These are phyloP conservation scores for Ambrosia artemisiifolia DNA, from an alignment of 129 eudicot genomes.

Conservation along the genomic window DNA sequence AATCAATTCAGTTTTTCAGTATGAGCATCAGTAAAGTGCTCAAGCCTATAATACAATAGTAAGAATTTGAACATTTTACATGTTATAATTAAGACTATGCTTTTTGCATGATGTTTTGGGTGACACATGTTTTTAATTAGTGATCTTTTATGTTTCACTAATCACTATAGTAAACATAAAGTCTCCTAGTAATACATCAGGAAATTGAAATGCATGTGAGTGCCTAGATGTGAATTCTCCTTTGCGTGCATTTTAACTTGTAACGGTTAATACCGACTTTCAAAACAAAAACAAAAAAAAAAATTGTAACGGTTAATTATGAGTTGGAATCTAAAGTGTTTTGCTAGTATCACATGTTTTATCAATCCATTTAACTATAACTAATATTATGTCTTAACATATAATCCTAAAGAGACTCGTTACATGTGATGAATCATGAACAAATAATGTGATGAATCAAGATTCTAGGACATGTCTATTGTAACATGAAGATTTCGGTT, in stretches of 20 bases:
- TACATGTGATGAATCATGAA: slow-evolving; percentile 6
- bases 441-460: neutral
- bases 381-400: neutral
- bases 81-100: neutral
- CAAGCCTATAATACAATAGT: neutral
- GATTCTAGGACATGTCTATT: neutral
- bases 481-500: neutral
- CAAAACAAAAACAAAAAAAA: no score
- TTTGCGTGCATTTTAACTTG: neutral
- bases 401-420: neutral
- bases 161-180: neutral
- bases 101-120: no score
- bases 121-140: no score
- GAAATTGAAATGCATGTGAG: neutral
- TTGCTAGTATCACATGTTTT: neutral
- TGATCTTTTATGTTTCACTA: no score
- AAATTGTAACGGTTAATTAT: neutral
- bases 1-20: neutral
- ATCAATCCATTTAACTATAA: neutral
- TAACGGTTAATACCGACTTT: neutral
- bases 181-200: neutral
- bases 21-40: neutral
- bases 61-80: neutral
- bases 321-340: neutral
- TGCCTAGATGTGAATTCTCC: neutral